Evolutionary conservation across 345 rosid genomes (phyloP).

Genomic region (Rhizophora apiculata): DNA sequence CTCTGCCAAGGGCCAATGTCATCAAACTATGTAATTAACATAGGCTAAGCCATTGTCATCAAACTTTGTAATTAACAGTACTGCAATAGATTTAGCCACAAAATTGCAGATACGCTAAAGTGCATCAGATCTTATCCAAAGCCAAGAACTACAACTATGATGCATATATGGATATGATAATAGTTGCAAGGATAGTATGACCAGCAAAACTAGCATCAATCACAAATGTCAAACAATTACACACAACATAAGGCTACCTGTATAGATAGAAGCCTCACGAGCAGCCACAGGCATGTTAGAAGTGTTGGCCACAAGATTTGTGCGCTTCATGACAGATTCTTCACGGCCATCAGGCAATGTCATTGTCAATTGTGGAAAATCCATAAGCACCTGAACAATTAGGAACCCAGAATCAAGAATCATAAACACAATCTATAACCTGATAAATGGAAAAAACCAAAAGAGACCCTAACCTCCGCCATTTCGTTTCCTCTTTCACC

Average conservation of each 20-base stretch:
- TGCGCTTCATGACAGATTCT: constrained; percentile 99
- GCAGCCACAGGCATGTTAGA: constrained; percentile 99
- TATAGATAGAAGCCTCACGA: constrained; percentile 99
- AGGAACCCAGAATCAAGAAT: constrained; percentile 2
- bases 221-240: background rate
- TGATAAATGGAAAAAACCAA: constrained; percentile 7
- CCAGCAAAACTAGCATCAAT: background rate
- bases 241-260: constrained; percentile 43
- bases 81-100: too few relatives aligned
- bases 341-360: constrained; percentile 99
- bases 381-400: constrained; percentile 88
- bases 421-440: background rate
- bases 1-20: too few relatives aligned
- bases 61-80: too few relatives aligned
- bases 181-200: too few relatives aligned
- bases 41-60: too few relatives aligned
- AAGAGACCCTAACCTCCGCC: constrained; percentile 72
- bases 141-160: too few relatives aligned
- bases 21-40: too few relatives aligned
- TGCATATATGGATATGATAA: too few relatives aligned
- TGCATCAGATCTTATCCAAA: too few relatives aligned
- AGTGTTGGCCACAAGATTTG: constrained; percentile 98
- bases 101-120: too few relatives aligned
- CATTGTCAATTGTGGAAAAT: constrained; percentile 99
- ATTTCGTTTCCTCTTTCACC: constrained; percentile 99